Evolutionary conservation across 2,329 filamentous ascomycete species (phyloP).

Genomic region (Scopulariopsis brevicaulis): DNA sequence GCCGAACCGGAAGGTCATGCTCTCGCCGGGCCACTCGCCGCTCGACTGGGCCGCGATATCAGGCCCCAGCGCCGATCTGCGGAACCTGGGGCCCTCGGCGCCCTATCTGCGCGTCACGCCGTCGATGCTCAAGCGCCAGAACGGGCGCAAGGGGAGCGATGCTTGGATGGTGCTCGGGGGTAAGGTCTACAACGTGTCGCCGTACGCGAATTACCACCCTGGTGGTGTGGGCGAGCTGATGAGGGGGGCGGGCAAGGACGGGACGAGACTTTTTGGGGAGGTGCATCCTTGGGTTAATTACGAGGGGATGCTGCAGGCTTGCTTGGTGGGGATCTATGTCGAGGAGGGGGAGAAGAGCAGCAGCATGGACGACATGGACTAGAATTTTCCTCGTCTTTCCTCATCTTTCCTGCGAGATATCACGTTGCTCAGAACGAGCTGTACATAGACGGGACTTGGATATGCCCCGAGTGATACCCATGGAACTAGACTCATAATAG

Average conservation of each 20-base stretch:
- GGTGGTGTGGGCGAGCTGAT: constrained; percentile 69
- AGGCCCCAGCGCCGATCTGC: constrained; percentile 52
- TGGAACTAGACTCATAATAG: not conserved
- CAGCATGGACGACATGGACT: constrained; percentile 53
- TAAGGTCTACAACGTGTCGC: constrained; percentile 87
- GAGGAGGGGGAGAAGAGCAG: constrained; percentile 37
- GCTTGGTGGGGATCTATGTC: constrained; percentile 52
- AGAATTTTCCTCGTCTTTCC: constrained; percentile 6
- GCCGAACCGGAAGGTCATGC: constrained; percentile 58
- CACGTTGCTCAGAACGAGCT: constrained; percentile 1
- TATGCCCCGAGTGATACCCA: constrained; percentile 2
- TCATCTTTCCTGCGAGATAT: not conserved
- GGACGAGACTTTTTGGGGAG: constrained; percentile 52
- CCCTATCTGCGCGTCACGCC: constrained; percentile 68
- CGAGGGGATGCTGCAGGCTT: constrained; percentile 55
- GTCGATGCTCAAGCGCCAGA: constrained; percentile 64
- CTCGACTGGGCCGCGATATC: constrained; percentile 88
- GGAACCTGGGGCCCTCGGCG: constrained; percentile 40
- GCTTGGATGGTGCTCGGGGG: constrained; percentile 87
- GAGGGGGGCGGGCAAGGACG: constrained; percentile 49
- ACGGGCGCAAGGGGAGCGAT: constrained; percentile 72
- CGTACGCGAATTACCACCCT: constrained; percentile 84
- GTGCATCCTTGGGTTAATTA: constrained; percentile 64
- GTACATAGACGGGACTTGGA: not conserved
- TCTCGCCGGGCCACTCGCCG: constrained; percentile 86